Evolutionary conservation across 208 protist genomes (phyloP), one percentile per base, ranked within the genome.

Genomic region (Leishmania lainsoni): DNA sequence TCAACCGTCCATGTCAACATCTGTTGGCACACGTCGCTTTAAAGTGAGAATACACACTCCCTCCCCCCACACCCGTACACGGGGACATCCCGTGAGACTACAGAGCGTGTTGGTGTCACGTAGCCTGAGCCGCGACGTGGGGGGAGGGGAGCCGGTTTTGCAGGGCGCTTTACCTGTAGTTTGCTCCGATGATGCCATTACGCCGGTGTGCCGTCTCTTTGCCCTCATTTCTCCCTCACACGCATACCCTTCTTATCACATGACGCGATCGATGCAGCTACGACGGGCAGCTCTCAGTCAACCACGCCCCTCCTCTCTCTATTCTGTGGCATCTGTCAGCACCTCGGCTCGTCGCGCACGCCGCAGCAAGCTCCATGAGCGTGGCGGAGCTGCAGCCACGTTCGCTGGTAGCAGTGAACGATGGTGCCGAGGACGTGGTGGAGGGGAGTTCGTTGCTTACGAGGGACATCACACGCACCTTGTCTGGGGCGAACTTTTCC

Each of bases 401-500:
- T 45, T 81, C 81, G 59, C 81, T 80, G 26, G 75, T 75, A 9
- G 83, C 69, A 14, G 74, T 79, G 48, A 76, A 87, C 22, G 78
- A 85, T 12, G 78, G 80, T n/a, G 85, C 78, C 56, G 69, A 81
- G 1, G 89, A 91, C 68, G 83, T 91, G 35, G 89, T 91, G 65
- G 87, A 88, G 42, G 82, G 29, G 86, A 87, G 16, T 42, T 91
- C 54, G 74, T 63, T 0, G 81, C 76, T 54, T 84, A 80, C 32
- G 87, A 89, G 42, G 54, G 73, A 58, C 86, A 90, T 58, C 74
- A 83, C 45, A 65, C 78, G n/a, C 90, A 89, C 75, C 87, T 95
- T 61, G 88, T 93, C n/a, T 90, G 93, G 51, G 92, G 92, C 35
- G 92, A 95, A 82, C 92, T 92, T 81, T 95, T 95, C 61, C 91